Conservation (phyloP, 345 rosid species). For the Gossypium turneri region DNA sequence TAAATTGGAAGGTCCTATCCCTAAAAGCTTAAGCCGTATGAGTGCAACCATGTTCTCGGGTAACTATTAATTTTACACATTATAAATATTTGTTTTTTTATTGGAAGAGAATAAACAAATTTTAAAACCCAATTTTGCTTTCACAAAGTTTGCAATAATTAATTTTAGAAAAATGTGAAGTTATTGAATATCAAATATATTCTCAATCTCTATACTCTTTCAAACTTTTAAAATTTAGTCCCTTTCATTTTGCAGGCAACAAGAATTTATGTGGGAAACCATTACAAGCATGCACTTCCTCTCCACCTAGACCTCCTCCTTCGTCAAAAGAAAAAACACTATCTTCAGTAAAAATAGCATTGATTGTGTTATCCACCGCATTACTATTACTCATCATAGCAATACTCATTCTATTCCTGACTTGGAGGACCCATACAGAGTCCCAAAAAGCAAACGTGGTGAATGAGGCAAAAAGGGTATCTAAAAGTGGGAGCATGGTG, state of each 20-base stretch:
- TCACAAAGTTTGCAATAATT: too few species aligned
- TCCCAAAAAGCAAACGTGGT: too few species aligned
- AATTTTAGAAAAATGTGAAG: too few species aligned
- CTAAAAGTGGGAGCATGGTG: neutral
- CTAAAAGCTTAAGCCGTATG: neutral
- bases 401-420: neutral
- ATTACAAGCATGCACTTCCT: neutral
- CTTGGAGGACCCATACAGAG: neutral
- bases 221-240: too few species aligned
- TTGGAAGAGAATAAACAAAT: too few species aligned
- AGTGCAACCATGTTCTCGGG: neutral
- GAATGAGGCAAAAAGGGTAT: too few species aligned
- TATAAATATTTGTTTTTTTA: too few species aligned
- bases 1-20: neutral
- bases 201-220: too few species aligned
- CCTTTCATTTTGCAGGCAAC: neutral
- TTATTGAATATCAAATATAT: too few species aligned
- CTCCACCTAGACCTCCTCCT: neutral
- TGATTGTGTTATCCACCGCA: neutral
- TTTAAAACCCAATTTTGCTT: too few species aligned
- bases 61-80: neutral
- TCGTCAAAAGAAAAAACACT: neutral
- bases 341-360: neutral
- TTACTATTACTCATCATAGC: neutral
- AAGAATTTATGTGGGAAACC: neutral